These are phyloP conservation scores for Nidula microcarpa DNA, from an alignment of 768 basidiomycete genomes.

Conservation along the genomic window DNA sequence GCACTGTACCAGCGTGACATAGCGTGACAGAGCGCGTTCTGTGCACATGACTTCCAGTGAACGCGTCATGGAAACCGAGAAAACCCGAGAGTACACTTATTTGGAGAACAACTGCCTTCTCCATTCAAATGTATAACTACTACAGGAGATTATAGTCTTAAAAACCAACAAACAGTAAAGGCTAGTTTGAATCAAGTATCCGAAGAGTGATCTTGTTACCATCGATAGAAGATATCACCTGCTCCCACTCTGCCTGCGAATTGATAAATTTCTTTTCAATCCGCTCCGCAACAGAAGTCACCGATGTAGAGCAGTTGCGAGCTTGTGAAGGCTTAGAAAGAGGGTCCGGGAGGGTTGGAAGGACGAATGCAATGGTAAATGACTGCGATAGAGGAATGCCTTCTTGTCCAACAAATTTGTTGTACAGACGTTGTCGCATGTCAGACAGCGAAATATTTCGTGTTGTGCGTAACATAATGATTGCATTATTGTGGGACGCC, in stretches of 20 bases:
- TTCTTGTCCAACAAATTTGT: slow-evolving; percentile 66
- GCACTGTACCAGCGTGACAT: too few species aligned
- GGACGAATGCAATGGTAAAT: slow-evolving; percentile 53
- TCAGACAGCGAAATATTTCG: slow-evolving; percentile 41
- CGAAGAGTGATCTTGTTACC: slow-evolving; percentile 54
- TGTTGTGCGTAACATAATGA: slow-evolving; percentile 55
- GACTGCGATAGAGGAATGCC: slow-evolving; percentile 44
- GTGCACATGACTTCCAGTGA: too few species aligned
- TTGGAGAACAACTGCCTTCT: too few species aligned
- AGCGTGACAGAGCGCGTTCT: too few species aligned
- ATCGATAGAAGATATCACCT: slow-evolving; percentile 33
- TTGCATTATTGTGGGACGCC: slow-evolving; percentile 55
- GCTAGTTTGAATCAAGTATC: too few species aligned
- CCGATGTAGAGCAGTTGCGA: slow-evolving; percentile 28
- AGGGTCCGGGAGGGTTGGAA: slow-evolving; percentile 29
- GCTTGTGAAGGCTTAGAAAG: slow-evolving; percentile 13
- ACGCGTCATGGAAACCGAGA: too few species aligned
- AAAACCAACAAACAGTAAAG: too few species aligned
- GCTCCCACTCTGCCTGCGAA: slow-evolving; percentile 54
- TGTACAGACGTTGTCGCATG: slow-evolving; percentile 51
- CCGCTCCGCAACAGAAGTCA: slow-evolving; percentile 18
- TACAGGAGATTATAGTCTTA: too few species aligned
- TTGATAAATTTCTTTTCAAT: slow-evolving; percentile 41
- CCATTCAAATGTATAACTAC: too few species aligned
- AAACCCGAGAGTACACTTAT: too few species aligned